Evolutionary conservation across 441 rosid genomes (phyloP).

Genomic region (Flueggea neowawraea): DNA sequence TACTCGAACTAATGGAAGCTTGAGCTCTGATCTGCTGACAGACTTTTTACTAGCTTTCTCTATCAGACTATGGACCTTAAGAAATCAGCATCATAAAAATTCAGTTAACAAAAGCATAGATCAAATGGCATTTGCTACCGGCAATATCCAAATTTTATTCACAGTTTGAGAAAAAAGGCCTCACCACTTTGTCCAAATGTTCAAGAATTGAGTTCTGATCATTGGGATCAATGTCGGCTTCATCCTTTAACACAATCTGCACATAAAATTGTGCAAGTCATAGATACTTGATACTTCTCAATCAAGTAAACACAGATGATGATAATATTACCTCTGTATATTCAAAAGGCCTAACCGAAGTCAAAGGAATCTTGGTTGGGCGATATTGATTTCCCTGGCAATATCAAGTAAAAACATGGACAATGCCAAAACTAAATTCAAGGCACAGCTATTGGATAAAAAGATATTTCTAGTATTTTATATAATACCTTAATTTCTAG

Average conservation of each 20-base stretch:
- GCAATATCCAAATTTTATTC: slow-evolving; percentile 13
- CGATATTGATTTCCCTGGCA: slow-evolving; percentile 94
- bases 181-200: slow-evolving; percentile 93
- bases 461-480: slow-evolving; percentile 22
- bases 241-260: slow-evolving; percentile 89
- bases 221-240: slow-evolving; percentile 81
- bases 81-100: slow-evolving; percentile 14
- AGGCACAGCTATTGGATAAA: not conserved
- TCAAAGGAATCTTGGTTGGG: slow-evolving; percentile 95
- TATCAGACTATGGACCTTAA: slow-evolving; percentile 75
- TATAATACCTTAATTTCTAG: slow-evolving; percentile 85
- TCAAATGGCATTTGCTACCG: slow-evolving; percentile 4
- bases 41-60: slow-evolving; percentile 68
- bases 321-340: slow-evolving; percentile 66
- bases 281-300: not conserved
- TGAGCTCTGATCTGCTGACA: slow-evolving; percentile 56
- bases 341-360: slow-evolving; percentile 94
- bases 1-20: slow-evolving; percentile 88
- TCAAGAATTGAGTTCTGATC: slow-evolving; percentile 94
- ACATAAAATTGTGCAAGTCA: slow-evolving; percentile 28
- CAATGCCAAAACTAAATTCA: slow-evolving; percentile 1
- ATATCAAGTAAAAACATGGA: slow-evolving; percentile 18
- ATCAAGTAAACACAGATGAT: slow-evolving; percentile 6
- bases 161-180: slow-evolving; percentile 16
- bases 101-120: slow-evolving; percentile 6